Evolutionary conservation across 495 filamentous ascomycete genomes (phyloP), one percentile per base, ranked within the genome.

Genomic region (Daldinia loculata): DNA sequence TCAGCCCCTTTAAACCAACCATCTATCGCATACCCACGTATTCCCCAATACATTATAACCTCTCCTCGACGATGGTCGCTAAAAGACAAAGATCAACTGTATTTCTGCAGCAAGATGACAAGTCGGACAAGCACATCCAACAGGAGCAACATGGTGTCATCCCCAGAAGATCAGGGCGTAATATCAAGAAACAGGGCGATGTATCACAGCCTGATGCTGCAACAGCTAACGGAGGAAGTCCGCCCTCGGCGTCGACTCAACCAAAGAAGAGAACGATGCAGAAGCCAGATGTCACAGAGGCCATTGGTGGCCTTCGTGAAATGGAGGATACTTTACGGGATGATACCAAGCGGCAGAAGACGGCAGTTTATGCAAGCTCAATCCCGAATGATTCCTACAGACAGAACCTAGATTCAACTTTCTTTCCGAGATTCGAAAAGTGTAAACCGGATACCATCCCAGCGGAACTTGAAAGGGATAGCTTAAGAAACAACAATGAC

Each of bases 321-420:
- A 78, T 80, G 75, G 78, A 78, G 38, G 56, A 76, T 17, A 43
- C 60, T 15, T 62, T 80, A 3, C 71, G 72, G 1, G 63, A 73
- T 5, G 55, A 59, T 22, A 52, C 69, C 14, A 75, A 74, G 27
- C 57, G 63, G 14, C 76, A 78, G 59, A 78, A 76, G 5, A 9
- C 67, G 6, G 78, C 75, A 6, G 6, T 80, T 6, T 58, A 76
- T 12, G 56, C 71, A 34, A 78, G 77, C 58, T 52, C 59, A 6
- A 41, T 74, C 0, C n/a, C 62, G 12, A 11, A 6, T 7, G 19
- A 17, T 0, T 17, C 29, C 6, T n/a, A 51, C 3, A 1, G 15
- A 6, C 24, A 56, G 11, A 62, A 59, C 0, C 48, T 41, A 17
- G 38, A 74, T 11, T 48, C 57, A 2, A 55, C 66, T 5, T 64